phyloP scores from a whole-genome alignment of 2,329 filamentous ascomycete species.

The Sporothrix dimorphospora region DNA sequence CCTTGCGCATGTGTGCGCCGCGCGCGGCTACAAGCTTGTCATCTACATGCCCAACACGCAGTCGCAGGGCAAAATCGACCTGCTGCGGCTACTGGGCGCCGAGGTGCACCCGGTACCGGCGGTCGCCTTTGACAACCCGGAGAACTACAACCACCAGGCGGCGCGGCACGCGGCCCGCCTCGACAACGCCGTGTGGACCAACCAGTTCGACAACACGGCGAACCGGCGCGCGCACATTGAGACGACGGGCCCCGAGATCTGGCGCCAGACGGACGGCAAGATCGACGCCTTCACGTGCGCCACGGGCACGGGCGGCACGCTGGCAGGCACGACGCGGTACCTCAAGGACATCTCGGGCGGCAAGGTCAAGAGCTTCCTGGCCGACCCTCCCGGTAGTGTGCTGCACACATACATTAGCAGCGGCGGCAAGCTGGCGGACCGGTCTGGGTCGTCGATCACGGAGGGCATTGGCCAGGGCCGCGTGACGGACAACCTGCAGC shows the following conservation, averaged over 20 bases:
- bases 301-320: slow-evolving; percentile 88
- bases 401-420: slow-evolving; percentile 89
- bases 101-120: slow-evolving; percentile 96
- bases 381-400: slow-evolving; percentile 91
- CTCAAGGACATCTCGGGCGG: slow-evolving; percentile 82
- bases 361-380: slow-evolving; percentile 82
- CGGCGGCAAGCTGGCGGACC: slow-evolving; percentile 80
- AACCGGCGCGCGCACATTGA: slow-evolving; percentile 94
- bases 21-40: slow-evolving; percentile 88
- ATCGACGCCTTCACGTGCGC: slow-evolving; percentile 95
- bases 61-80: slow-evolving; percentile 95
- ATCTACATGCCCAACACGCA: slow-evolving; percentile 99
- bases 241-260: slow-evolving; percentile 97
- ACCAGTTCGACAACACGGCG: slow-evolving; percentile 97
- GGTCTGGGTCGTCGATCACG: slow-evolving; percentile 85
- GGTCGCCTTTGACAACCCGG: slow-evolving; percentile 90
- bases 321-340: slow-evolving; percentile 86
- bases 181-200: slow-evolving; percentile 94
- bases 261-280: slow-evolving; percentile 83
- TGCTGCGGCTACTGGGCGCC: slow-evolving; percentile 85
- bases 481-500: slow-evolving; percentile 89
- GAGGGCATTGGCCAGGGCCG: slow-evolving; percentile 97
- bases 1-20: slow-evolving; percentile 92
- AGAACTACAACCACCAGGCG: slow-evolving; percentile 98
- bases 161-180: slow-evolving; percentile 82